Conservation (phyloP, 345 rosid genomes). For the Xanthoceras sorbifolium region DNA sequence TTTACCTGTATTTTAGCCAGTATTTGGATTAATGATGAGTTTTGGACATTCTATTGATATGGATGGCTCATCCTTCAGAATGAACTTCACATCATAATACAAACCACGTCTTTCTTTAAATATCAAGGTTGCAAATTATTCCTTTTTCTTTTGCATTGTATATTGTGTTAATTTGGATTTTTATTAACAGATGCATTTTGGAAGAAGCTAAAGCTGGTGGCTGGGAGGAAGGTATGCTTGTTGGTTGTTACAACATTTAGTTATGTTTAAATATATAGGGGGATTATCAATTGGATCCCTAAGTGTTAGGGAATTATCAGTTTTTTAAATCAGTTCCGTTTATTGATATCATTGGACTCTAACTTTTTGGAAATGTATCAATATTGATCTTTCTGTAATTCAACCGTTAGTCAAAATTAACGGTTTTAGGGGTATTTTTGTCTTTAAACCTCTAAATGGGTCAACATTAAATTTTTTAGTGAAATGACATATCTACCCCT, state of each 20-base stretch:
- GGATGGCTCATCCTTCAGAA: background rate
- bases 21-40: background rate
- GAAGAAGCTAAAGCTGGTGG: conserved; percentile 70
- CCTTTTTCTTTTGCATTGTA: background rate
- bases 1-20: background rate
- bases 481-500: too few species aligned
- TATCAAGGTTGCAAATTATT: background rate
- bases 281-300: too few species aligned
- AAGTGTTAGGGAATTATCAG: too few species aligned
- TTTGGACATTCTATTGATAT: background rate
- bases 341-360: too few species aligned
- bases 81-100: background rate
- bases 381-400: too few species aligned
- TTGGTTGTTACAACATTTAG: background rate
- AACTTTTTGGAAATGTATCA: too few species aligned
- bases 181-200: conserved; percentile 68
- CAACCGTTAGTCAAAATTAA: too few species aligned
- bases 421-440: too few species aligned
- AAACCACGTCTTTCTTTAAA: background rate
- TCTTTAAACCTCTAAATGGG: too few species aligned
- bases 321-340: too few species aligned
- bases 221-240: conserved; percentile 62
- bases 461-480: too few species aligned
- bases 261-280: background rate
- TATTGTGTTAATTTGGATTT: conserved; percentile 2